Conservation (phyloP, 2,329 filamentous ascomycete species). For the Ciborinia camelliae region DNA sequence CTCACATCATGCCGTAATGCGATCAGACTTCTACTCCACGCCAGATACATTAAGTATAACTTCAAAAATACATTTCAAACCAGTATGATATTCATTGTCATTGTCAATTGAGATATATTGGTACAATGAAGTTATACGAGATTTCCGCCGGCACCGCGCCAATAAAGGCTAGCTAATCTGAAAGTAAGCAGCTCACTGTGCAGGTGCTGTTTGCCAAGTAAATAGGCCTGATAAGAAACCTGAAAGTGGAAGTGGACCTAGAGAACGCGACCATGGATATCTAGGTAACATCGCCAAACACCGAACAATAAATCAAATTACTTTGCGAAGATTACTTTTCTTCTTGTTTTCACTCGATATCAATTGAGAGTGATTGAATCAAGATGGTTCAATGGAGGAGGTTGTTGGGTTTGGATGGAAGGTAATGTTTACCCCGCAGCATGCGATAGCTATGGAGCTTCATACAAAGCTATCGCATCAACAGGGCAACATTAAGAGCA, state of each 20-base stretch:
- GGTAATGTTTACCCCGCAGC: slow-evolving; percentile 25
- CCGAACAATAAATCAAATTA: background rate
- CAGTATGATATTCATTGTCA: too few relatives aligned
- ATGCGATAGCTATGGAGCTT: background rate
- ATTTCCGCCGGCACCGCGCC: background rate
- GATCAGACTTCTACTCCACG: background rate
- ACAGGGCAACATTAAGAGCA: background rate
- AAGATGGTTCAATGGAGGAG: slow-evolving; percentile 37
- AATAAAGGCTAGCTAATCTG: background rate
- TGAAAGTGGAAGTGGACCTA: slow-evolving; percentile 3
- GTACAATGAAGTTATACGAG: background rate
- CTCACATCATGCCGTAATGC: background rate
- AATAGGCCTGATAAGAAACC: background rate
- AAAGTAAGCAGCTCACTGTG: background rate
- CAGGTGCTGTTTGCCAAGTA: slow-evolving; percentile 2
- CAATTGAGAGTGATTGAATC: background rate
- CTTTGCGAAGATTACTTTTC: background rate
- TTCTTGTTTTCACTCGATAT: background rate
- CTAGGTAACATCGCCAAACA: background rate
- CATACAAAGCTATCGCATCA: background rate
- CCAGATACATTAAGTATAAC: background rate
- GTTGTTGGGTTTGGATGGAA: slow-evolving; percentile 35
- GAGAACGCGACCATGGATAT: background rate
- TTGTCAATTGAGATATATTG: background rate
- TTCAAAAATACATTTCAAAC: background rate